Conservation (phyloP, 495 filamentous ascomycete genomes). For the Penicillium bialowiezense region DNA sequence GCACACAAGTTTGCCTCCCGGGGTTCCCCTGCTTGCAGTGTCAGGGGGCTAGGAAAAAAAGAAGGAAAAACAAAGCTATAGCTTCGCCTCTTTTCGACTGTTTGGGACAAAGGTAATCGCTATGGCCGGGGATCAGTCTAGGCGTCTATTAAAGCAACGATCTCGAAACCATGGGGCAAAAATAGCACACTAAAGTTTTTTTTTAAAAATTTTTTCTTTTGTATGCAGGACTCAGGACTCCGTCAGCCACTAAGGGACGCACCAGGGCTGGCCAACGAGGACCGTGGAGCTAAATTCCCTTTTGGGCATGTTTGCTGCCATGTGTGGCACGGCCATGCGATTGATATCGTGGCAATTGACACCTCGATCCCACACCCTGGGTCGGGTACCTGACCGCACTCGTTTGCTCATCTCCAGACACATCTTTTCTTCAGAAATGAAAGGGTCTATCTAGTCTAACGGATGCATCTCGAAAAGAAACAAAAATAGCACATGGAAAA, state of each 20-base stretch:
- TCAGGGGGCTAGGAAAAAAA: conserved; percentile 3
- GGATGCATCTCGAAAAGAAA: too few species aligned
- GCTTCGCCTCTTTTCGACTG: conserved; percentile 20
- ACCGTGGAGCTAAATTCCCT: conserved; percentile 13
- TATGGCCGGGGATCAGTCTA: conserved; percentile 8
- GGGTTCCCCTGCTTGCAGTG: conserved; percentile 5
- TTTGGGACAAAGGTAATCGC: conserved; percentile 1
- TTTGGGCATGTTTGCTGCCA: conserved; percentile 12
- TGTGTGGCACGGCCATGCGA: conserved; percentile 23
- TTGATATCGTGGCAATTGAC: conserved; percentile 12
- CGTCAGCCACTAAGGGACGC: conserved; percentile 10
- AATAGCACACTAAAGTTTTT: conserved; percentile 19
- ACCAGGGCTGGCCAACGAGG: conserved; percentile 16
- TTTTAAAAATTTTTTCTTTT: conserved; percentile 6
- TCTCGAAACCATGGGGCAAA: conserved; percentile 12
- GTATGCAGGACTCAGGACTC: conserved; percentile 3
- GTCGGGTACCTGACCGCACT: not conserved
- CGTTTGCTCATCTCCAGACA: not conserved
- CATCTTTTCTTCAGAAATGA: not conserved
- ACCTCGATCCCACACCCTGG: not conserved
- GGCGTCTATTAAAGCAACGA: conserved; percentile 2
- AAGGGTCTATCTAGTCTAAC: too few species aligned
- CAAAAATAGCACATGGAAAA: too few species aligned
- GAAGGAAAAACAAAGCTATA: conserved; percentile 2
- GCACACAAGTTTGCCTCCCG: conserved; percentile 3